Percentiles rank a stretch among this genome's conserved stretches.
Conservation (phyloP, 1,284 basidiomycete species). For the Apiotrichum montevideense region DNA sequence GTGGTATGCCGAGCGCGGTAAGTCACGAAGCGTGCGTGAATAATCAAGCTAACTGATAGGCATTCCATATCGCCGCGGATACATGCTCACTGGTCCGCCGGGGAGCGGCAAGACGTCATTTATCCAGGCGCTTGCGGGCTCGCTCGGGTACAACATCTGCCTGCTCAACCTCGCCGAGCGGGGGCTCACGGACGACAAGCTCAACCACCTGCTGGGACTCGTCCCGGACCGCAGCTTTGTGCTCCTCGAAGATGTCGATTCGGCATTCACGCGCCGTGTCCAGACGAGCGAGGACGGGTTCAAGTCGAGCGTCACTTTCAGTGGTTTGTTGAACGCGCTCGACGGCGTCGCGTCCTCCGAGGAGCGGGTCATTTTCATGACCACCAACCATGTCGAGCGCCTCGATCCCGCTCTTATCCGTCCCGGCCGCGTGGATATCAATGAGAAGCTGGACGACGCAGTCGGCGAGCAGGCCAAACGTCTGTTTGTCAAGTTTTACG, state of each 20-base stretch:
- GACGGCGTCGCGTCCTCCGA: constrained; percentile 97
- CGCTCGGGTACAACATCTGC: constrained; percentile 90
- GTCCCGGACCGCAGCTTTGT: constrained; percentile 88
- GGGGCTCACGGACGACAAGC: constrained; percentile 92
- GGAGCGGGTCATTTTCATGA: constrained; percentile 98
- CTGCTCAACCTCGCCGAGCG: constrained; percentile 93
- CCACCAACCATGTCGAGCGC: constrained; percentile 78
- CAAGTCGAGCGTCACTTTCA: constrained; percentile 93
- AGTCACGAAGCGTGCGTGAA: constrained; percentile 24
- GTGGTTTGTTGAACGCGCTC: constrained; percentile 91
- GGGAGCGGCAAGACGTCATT: constrained; percentile 98
- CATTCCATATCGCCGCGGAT: constrained; percentile 94
- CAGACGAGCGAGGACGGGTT: constrained; percentile 89
- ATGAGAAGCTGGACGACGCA: constrained; percentile 81
- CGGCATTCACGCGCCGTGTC: constrained; percentile 89
- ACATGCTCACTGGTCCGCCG: constrained; percentile 90
- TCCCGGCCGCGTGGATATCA: constrained; percentile 87
- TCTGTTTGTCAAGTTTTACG: constrained; percentile 82
- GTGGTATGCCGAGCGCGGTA: constrained; percentile 96
- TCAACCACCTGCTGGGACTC: constrained; percentile 88
- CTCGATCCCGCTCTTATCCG: constrained; percentile 79
- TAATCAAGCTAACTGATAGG: constrained; percentile 52
- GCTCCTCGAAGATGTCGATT: constrained; percentile 94
- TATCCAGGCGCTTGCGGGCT: constrained; percentile 93
- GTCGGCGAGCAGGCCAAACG: constrained; percentile 69